Conservation (phyloP, 305 asterid genomes). For the Caryopteris hybrid region DNA sequence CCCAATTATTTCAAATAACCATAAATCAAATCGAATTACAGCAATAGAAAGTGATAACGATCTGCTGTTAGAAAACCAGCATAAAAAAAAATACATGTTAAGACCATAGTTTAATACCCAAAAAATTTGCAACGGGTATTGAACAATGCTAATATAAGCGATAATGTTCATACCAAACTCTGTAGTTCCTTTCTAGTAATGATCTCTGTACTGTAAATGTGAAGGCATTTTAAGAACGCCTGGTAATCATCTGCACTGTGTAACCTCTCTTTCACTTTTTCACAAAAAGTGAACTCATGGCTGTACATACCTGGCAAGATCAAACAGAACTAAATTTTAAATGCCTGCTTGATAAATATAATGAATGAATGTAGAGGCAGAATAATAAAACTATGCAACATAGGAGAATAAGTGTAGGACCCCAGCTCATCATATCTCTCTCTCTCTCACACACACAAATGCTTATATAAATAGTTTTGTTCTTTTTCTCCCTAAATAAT, state of each 20-base stretch:
- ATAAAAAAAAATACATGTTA: not conserved
- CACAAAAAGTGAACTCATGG: constrained; percentile 88
- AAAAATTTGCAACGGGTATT: not conserved
- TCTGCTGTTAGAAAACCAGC: not conserved
- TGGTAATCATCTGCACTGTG: constrained; percentile 85
- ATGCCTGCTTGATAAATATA: not conserved
- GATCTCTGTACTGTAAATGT: constrained; percentile 94
- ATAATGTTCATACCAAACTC: constrained; percentile 62
- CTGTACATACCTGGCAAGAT: constrained; percentile 64
- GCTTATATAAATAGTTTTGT: not conserved
- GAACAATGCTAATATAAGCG: constrained; percentile 10
- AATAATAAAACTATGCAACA: not conserved
- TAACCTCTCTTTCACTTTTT: constrained; percentile 91
- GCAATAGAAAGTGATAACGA: not conserved
- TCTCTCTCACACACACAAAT: not conserved
- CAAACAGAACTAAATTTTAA: constrained; percentile 22
- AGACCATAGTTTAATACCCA: constrained; percentile 5
- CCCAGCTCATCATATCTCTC: too few relatives aligned
- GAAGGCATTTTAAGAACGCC: constrained; percentile 97
- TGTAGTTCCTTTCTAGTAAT: constrained; percentile 88
- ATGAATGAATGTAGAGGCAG: not conserved
- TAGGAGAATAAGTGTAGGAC: not conserved
- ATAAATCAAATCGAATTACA: constrained; percentile 1
- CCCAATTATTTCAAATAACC: not conserved
- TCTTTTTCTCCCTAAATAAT: not conserved